Evolutionary conservation across 352 stramenopile genomes (phyloP).

Genomic region (Pythium aphanidermatum): DNA sequence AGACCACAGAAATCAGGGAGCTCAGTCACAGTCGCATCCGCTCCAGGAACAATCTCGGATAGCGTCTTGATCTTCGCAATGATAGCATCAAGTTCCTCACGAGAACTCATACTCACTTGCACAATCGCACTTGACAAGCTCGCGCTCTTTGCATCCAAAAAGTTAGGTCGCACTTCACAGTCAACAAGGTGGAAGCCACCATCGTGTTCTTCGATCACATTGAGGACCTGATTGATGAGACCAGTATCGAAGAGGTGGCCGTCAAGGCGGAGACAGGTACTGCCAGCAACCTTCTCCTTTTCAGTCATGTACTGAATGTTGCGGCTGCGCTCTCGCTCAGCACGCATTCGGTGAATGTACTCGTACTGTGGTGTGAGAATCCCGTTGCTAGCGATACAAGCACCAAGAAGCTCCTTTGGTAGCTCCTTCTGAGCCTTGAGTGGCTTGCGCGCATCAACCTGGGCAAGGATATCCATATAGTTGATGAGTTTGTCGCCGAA

Average conservation of each 20-base stretch:
- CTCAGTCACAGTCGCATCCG: conserved; percentile 81
- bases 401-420: conserved; percentile 76
- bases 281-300: conserved; percentile 68
- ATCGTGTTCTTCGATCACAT: conserved; percentile 88
- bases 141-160: conserved; percentile 27
- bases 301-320: conserved; percentile 58
- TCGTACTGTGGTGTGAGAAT: conserved; percentile 80
- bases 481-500: conserved; percentile 92
- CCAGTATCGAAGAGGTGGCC: conserved; percentile 96
- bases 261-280: conserved; percentile 75
- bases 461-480: conserved; percentile 68
- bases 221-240: conserved; percentile 94
- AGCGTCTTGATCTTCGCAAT: conserved; percentile 84
- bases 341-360: conserved; percentile 91
- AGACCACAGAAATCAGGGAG: conserved; percentile 72
- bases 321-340: conserved; percentile 67
- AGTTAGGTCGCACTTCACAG: conserved; percentile 86
- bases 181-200: conserved; percentile 90
- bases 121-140: conserved; percentile 71
- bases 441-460: conserved; percentile 47
- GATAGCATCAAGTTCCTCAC: conserved; percentile 75
- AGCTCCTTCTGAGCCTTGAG: conserved; percentile 49
- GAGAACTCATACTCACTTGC: conserved; percentile 73
- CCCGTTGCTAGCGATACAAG: conserved; percentile 90
- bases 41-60: conserved; percentile 73